phyloP scores from a whole-genome alignment of 2,329 filamentous ascomycete genomes.

The Xylaria sp. region DNA sequence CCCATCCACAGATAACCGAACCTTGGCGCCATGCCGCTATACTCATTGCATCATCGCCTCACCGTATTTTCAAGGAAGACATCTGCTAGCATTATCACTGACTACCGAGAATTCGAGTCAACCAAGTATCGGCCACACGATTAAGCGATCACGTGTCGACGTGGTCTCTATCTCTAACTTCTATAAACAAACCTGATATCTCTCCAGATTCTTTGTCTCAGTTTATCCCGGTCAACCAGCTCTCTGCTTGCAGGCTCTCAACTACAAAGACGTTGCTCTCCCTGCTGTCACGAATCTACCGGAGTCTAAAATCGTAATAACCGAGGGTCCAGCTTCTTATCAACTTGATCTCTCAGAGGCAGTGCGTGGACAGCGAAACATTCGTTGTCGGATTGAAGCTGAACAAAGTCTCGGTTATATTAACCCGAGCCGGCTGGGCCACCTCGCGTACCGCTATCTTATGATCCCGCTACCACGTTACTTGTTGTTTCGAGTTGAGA shows the following conservation, averaged over 20 bases:
- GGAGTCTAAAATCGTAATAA: not conserved
- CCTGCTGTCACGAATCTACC: not conserved
- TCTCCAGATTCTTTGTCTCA: not conserved
- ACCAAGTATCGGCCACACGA: conserved; percentile 8
- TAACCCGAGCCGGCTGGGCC: not conserved
- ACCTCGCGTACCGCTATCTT: not conserved
- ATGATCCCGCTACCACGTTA: not conserved
- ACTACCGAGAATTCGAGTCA: not conserved
- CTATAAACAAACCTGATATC: not conserved
- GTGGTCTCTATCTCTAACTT: not conserved
- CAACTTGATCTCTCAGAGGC: not conserved
- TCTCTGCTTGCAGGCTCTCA: not conserved
- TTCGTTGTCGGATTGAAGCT: not conserved
- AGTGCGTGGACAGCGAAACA: not conserved
- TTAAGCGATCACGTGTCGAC: conserved; percentile 20
- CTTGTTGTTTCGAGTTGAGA: not conserved
- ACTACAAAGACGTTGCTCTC: not conserved
- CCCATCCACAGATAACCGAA: conserved; percentile 29
- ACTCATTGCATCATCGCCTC: conserved; percentile 14
- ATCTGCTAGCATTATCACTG: not conserved
- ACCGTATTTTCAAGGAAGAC: not conserved
- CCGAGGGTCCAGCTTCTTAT: not conserved
- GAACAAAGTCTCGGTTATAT: not conserved
- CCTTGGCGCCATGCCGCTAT: conserved; percentile 29
- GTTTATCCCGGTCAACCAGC: not conserved